Evolutionary conservation across 345 rosid species (phyloP), one percentile per base, ranked within the genome.

Genomic region (Eucalyptus cloeziana): DNA sequence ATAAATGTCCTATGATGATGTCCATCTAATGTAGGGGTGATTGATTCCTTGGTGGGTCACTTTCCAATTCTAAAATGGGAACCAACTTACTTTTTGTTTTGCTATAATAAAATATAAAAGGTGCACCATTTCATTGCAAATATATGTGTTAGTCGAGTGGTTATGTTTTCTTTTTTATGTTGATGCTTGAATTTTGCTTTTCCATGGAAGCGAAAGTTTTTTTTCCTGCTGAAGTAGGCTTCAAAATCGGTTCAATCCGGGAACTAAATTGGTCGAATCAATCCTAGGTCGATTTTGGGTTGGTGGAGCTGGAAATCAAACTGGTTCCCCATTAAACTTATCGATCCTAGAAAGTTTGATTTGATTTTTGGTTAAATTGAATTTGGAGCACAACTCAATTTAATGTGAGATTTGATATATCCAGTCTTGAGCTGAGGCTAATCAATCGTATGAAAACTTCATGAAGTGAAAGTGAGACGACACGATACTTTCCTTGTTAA

Each of bases 261-360:
- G 31, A 27, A 27, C 15, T 27, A 13, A 27, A 60, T 4, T 27
- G 31, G 27, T 27, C 7, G 0, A 60, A 27, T 60, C 14, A 10
- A 5, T 60, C 27, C 30, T 24, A 24, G 62, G 13, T 1, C 31
- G 8, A 15, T 30, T 30, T 15, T 64, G 3, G 37, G 37, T 14
- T 64, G 1, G 9, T 8, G 1, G 19, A 64, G n/a, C 10, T 4
- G 3, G 5, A 14, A n/a, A n/a, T 7, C 37, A n/a, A 64, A 64
- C 5, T 1, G 5, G 5, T n/a, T 64, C 37, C 16, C 19, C 10
- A 7, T n/a, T 30, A 21, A 64, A 14, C 0, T 6, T 1, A 1
- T 64, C 5, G 5, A 27, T 13, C 31, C 31, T 0, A 27, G 69
- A 0, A 27, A 25, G 69, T 60, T 60, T 60, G 15, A 56, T 24